These are phyloP conservation scores for Penicillium cosmopolitanum DNA, from an alignment of 495 filamentous ascomycete genomes.

Conservation along the genomic window DNA sequence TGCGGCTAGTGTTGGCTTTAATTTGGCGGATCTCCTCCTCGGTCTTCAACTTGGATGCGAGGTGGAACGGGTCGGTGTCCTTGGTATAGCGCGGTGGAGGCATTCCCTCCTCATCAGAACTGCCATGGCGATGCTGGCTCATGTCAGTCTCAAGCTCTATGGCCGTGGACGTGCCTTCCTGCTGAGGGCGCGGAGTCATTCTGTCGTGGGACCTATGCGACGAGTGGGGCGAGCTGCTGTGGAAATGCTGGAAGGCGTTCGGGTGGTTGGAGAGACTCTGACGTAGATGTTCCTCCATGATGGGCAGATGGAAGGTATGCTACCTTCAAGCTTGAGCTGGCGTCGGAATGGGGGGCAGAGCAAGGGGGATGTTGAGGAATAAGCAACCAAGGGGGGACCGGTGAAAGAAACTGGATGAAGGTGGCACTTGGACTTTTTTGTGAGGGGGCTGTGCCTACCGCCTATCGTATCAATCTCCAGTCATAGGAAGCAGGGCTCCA, in stretches of 20 bases:
- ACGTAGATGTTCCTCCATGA: conserved; percentile 46
- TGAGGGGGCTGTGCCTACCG: conserved; percentile 17
- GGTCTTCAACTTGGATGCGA: conserved; percentile 79
- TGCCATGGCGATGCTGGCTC: conserved; percentile 35
- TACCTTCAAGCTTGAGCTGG: background rate
- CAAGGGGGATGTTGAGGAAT: conserved; percentile 3
- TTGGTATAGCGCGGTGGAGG: conserved; percentile 59
- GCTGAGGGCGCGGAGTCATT: conserved; percentile 27
- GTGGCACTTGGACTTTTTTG: background rate
- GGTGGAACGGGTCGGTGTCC: conserved; percentile 78
- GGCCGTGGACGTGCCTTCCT: conserved; percentile 43
- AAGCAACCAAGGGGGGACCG: background rate
- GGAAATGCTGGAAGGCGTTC: conserved; percentile 27
- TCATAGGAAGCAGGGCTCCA: too few relatives aligned
- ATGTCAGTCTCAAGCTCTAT: conserved; percentile 31
- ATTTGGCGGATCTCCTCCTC: conserved; percentile 77
- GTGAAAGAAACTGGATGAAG: background rate
- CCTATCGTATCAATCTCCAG: conserved; percentile 8
- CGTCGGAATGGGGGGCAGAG: conserved; percentile 7
- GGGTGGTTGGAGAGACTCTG: conserved; percentile 44
- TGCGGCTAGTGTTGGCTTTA: conserved; percentile 79
- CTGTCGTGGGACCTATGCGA: conserved; percentile 25
- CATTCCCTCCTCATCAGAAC: conserved; percentile 68
- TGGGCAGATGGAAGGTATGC: conserved; percentile 8
- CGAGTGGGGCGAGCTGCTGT: conserved; percentile 25